Percentiles rank a stretch among this genome's conserved stretches.
These are phyloP conservation scores for Neurospora sp. DNA, from an alignment of 495 filamentous ascomycete species.

Conservation along the genomic window DNA sequence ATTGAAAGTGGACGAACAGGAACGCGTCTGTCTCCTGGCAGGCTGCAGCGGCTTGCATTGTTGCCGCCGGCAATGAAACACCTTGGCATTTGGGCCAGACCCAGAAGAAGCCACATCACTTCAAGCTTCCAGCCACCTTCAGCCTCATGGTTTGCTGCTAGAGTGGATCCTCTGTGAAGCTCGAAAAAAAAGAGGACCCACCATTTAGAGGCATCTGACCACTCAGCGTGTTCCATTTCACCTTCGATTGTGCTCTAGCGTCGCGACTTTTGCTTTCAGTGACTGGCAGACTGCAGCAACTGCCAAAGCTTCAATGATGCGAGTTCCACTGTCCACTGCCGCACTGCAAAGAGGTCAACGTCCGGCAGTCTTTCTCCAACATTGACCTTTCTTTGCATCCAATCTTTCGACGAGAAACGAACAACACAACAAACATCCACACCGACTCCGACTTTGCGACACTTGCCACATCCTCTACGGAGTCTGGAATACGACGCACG, in stretches of 20 bases:
- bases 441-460: not conserved
- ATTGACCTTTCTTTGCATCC: not conserved
- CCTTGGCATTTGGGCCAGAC: not conserved
- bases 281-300: not conserved
- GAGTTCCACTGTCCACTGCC: not conserved
- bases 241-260: not conserved
- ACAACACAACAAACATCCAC: not conserved
- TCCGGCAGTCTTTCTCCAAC: not conserved
- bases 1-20: conserved; percentile 10
- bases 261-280: not conserved
- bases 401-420: not conserved
- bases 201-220: not conserved
- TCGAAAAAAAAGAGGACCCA: not conserved
- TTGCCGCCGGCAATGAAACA: not conserved
- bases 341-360: not conserved
- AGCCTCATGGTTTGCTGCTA: not conserved
- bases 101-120: not conserved
- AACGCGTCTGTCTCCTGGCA: conserved; percentile 8
- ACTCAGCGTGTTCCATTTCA: not conserved
- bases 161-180: not conserved
- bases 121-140: not conserved
- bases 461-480: not conserved
- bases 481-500: not conserved
- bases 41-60: no score
- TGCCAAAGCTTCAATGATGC: not conserved